These are phyloP conservation scores for Botrytis tulipae DNA, from an alignment of 2,329 filamentous ascomycete genomes.

Conservation along the genomic window DNA sequence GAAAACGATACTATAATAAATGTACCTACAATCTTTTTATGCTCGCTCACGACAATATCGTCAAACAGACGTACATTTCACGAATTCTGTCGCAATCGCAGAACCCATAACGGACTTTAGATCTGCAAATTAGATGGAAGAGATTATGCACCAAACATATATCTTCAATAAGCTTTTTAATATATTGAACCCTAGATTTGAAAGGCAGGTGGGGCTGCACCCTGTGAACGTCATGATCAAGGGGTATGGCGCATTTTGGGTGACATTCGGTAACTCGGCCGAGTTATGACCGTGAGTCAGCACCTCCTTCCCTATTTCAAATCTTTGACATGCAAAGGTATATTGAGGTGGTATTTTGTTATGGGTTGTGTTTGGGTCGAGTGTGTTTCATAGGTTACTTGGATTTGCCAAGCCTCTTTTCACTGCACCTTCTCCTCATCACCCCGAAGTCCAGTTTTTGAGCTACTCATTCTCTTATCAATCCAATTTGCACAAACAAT, in stretches of 20 bases:
- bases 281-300: neutral
- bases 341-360: neutral
- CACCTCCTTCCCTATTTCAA: neutral
- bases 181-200: neutral
- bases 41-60: neutral
- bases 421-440: neutral
- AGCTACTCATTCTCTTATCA: neutral
- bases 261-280: slow-evolving; percentile 3
- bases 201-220: neutral
- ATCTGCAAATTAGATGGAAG: neutral
- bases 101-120: neutral
- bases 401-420: neutral
- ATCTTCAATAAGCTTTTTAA: neutral
- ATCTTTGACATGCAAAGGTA: neutral
- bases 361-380: neutral
- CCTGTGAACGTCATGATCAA: slow-evolving; percentile 1
- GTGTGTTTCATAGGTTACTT: neutral
- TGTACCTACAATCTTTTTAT: neutral
- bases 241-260: slow-evolving; percentile 5
- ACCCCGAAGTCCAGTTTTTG: neutral
- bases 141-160: slow-evolving; percentile 13
- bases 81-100: neutral
- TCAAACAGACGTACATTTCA: neutral
- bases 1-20: neutral
- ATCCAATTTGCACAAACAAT: neutral